Conservation (phyloP, 768 basidiomycete genomes). For the Tulasnella sp. region DNA sequence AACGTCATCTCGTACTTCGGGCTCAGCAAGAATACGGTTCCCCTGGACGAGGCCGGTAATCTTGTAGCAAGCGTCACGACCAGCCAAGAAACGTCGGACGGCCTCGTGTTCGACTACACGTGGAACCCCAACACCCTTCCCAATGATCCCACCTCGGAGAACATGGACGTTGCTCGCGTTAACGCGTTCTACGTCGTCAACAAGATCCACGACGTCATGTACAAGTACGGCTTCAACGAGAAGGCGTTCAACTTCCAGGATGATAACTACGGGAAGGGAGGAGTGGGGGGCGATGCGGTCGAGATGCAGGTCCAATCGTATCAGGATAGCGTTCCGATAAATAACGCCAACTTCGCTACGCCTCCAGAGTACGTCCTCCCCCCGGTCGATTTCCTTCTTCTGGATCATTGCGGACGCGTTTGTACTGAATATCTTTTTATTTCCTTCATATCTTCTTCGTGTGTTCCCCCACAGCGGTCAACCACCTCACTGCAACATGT, state of each 20-base stretch:
- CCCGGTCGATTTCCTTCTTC: constrained; percentile 29
- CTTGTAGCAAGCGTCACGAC: too few relatives aligned
- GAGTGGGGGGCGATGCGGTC: constrained; percentile 32
- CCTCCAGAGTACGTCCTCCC: constrained; percentile 28
- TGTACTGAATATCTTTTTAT: neutral
- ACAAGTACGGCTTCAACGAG: constrained; percentile 56
- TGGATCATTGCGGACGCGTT: neutral
- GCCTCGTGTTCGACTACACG: constrained; percentile 31
- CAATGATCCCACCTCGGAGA: constrained; percentile 35
- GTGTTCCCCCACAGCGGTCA: constrained; percentile 20
- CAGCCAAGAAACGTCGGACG: too few relatives aligned
- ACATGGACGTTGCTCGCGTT: constrained; percentile 47
- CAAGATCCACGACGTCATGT: constrained; percentile 35
- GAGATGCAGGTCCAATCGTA: neutral
- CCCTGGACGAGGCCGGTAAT: too few relatives aligned
- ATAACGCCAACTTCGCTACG: constrained; percentile 37
- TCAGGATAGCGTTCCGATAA: constrained; percentile 28
- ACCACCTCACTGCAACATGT: neutral
- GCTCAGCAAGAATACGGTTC: too few relatives aligned
- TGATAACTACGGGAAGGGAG: constrained; percentile 47
- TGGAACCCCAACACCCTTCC: constrained; percentile 35
- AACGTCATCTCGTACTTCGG: too few relatives aligned
- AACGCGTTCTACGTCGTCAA: constrained; percentile 52
- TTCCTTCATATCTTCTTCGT: neutral
- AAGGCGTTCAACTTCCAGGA: constrained; percentile 52